Evolutionary conservation across 2,329 filamentous ascomycete species (phyloP).

Genomic region (Calonectria crousiana): DNA sequence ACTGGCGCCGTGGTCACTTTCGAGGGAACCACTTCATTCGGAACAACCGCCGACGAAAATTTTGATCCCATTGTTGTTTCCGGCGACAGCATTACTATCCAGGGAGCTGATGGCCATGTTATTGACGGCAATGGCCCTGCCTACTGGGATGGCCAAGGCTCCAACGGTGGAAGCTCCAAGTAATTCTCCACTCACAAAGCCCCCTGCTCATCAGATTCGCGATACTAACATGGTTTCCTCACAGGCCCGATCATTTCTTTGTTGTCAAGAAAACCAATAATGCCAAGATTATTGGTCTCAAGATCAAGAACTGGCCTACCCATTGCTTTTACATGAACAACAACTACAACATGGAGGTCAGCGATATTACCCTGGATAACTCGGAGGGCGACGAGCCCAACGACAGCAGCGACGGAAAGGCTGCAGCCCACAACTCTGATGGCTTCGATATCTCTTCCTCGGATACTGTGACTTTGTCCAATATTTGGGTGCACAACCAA

Average conservation of each 20-base stretch:
- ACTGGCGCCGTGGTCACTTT: slow-evolving; percentile 24
- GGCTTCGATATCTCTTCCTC: slow-evolving; percentile 66
- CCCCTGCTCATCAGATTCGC: too few relatives aligned
- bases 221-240: not conserved
- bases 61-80: slow-evolving; percentile 62
- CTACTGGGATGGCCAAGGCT: slow-evolving; percentile 71
- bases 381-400: slow-evolving; percentile 45
- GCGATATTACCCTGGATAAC: slow-evolving; percentile 52
- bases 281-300: slow-evolving; percentile 49
- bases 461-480: slow-evolving; percentile 60
- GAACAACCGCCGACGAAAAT: slow-evolving; percentile 18
- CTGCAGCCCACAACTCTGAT: slow-evolving; percentile 63
- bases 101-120: slow-evolving; percentile 59
- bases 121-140: slow-evolving; percentile 66
- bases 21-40: slow-evolving; percentile 22
- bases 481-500: slow-evolving; percentile 67
- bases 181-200: slow-evolving; percentile 38
- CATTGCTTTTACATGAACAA: slow-evolving; percentile 53
- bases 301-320: slow-evolving; percentile 53
- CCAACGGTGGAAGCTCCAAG: slow-evolving; percentile 69
- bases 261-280: slow-evolving; percentile 53
- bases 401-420: slow-evolving; percentile 25
- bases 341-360: slow-evolving; percentile 47
- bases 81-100: slow-evolving; percentile 65
- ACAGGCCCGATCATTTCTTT: slow-evolving; percentile 61